Conservation (phyloP, 148 eudicot genomes). For the Vaccinium darrowii region DNA sequence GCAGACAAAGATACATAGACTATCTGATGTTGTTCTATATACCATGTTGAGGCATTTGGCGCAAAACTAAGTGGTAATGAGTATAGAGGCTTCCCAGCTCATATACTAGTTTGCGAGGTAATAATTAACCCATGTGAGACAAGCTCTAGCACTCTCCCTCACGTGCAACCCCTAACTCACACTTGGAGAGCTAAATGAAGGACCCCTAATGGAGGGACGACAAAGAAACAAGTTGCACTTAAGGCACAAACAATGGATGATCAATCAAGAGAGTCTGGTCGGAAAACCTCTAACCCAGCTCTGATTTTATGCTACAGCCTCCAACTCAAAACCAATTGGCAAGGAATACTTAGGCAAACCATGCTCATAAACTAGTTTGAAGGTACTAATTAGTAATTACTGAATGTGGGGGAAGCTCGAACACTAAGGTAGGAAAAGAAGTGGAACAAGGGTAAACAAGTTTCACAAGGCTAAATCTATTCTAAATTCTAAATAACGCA, state of each 20-base stretch:
- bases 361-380: background rate
- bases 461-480: background rate
- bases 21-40: too few species aligned
- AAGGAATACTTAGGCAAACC: background rate
- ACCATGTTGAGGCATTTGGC: too few species aligned
- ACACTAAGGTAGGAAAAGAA: background rate
- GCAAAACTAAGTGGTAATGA: background rate
- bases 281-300: too few species aligned
- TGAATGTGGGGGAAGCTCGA: background rate
- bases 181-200: background rate
- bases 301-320: background rate
- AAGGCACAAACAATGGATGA: background rate
- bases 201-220: background rate
- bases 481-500: background rate
- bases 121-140: background rate
- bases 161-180: background rate
- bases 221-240: background rate
- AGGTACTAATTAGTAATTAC: background rate
- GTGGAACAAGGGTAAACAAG: background rate
- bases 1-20: too few species aligned
- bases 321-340: background rate
- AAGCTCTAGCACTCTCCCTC: background rate
- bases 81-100: background rate
- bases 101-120: background rate
- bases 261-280: background rate